Conservation (phyloP, 2,329 filamentous ascomycete genomes). For the Alternaria brassicae region DNA sequence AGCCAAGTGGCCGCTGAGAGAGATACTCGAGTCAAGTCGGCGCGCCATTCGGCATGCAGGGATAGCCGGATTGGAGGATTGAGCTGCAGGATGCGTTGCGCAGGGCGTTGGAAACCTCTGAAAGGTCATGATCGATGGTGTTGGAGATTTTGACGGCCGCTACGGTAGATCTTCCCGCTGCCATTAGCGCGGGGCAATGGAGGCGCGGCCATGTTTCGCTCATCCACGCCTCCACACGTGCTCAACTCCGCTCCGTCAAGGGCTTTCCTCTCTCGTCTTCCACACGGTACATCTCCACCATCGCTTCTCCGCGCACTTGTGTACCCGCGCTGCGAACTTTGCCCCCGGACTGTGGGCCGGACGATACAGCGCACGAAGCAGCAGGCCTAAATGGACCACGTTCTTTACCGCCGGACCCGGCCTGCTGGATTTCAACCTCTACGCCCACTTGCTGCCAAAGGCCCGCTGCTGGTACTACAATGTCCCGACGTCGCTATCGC, state of each 20-base stretch:
- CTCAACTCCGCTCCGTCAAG: neutral
- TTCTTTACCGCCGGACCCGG: constrained; percentile 19
- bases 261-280: neutral
- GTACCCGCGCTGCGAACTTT: neutral
- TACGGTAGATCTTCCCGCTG: constrained; percentile 18
- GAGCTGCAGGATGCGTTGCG: constrained; percentile 19
- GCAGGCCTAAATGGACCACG: constrained; percentile 24
- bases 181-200: constrained; percentile 18
- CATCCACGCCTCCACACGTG: neutral
- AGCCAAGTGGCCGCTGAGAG: neutral
- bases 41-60: constrained; percentile 15
- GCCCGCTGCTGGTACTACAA: neutral
- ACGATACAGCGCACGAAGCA: constrained; percentile 18
- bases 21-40: neutral
- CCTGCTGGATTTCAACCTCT: neutral
- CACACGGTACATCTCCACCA: neutral
- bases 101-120: constrained; percentile 11
- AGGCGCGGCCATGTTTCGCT: neutral
- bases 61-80: constrained; percentile 13
- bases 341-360: constrained; percentile 8
- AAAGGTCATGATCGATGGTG: constrained; percentile 14
- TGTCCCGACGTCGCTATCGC: constrained; percentile 20
- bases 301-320: neutral
- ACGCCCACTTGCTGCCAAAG: neutral
- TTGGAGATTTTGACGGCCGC: constrained; percentile 3